Conservation (phyloP, 805 yeast species). For the Lachancea lanzarotensis region DNA sequence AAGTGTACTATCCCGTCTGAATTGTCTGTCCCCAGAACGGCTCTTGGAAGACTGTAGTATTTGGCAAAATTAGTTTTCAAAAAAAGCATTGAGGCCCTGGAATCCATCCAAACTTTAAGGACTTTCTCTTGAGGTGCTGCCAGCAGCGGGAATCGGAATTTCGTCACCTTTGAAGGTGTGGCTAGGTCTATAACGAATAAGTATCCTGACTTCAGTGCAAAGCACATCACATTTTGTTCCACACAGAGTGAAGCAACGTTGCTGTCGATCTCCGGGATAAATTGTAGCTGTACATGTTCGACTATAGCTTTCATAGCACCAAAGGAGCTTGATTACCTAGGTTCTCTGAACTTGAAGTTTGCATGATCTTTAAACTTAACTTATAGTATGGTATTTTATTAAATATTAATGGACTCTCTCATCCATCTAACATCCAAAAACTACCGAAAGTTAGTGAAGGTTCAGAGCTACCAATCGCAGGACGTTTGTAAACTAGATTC, state of each 20-base stretch:
- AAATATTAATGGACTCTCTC: no score
- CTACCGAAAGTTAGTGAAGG: no score
- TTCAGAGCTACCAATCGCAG: no score
- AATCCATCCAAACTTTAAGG: constrained; percentile 22
- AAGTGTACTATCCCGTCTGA: constrained; percentile 8
- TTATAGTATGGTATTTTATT: no score
- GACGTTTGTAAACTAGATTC: no score
- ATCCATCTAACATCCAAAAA: no score
- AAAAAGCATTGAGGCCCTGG: constrained; percentile 17
- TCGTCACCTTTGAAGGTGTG: constrained; percentile 53
- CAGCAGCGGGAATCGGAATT: constrained; percentile 31
- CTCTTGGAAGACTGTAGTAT: constrained; percentile 21
- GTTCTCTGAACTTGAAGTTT: neutral
- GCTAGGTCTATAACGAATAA: constrained; percentile 62
- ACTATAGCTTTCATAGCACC: constrained; percentile 21
- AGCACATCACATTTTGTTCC: constrained; percentile 46
- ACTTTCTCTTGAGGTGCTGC: constrained; percentile 17
- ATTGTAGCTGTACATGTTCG: constrained; percentile 42
- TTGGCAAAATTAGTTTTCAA: constrained; percentile 29
- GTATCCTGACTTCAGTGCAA: constrained; percentile 46
- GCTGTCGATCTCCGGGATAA: constrained; percentile 40
- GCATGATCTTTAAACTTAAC: no score
- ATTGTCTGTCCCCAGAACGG: constrained; percentile 1
- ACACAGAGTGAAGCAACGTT: constrained; percentile 48
- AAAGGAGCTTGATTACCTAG: neutral